phyloP scores from a whole-genome alignment of 768 basidiomycete genomes.

The Strobilomyces confusus region DNA sequence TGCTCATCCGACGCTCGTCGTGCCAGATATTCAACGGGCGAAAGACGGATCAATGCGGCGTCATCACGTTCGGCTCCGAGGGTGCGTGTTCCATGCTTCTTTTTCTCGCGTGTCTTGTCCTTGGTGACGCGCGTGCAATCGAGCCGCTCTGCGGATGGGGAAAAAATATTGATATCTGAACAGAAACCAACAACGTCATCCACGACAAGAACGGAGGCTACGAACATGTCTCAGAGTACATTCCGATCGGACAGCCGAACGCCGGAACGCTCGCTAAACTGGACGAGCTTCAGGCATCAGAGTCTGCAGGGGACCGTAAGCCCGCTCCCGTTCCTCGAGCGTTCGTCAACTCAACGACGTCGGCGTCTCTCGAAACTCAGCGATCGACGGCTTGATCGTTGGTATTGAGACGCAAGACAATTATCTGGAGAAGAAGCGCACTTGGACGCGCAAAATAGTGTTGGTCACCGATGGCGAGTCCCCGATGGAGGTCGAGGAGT shows the following conservation, averaged over 20 bases:
- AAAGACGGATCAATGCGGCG: slow-evolving; percentile 93
- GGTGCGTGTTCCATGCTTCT: slow-evolving; percentile 34
- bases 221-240: slow-evolving; percentile 67
- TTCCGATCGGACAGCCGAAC: slow-evolving; percentile 65
- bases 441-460: slow-evolving; percentile 82
- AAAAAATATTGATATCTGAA: background rate
- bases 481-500: slow-evolving; percentile 68
- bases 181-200: slow-evolving; percentile 66
- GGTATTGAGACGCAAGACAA: slow-evolving; percentile 73
- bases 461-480: slow-evolving; percentile 84
- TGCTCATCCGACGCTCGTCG: background rate
- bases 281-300: slow-evolving; percentile 54
- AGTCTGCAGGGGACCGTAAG: slow-evolving; percentile 63
- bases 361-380: slow-evolving; percentile 34
- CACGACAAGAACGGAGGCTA: slow-evolving; percentile 63
- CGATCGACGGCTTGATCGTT: slow-evolving; percentile 85
- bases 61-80: slow-evolving; percentile 83
- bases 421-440: slow-evolving; percentile 65
- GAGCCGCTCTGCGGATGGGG: background rate
- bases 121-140: background rate
- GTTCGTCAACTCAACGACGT: background rate
- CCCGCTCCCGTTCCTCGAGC: background rate
- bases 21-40: slow-evolving; percentile 82
- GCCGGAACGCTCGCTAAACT: slow-evolving; percentile 62
- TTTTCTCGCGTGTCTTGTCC: too few species aligned